These are phyloP conservation scores for Aspergillus piperis DNA, from an alignment of 2,329 filamentous ascomycete species.

Conservation along the genomic window DNA sequence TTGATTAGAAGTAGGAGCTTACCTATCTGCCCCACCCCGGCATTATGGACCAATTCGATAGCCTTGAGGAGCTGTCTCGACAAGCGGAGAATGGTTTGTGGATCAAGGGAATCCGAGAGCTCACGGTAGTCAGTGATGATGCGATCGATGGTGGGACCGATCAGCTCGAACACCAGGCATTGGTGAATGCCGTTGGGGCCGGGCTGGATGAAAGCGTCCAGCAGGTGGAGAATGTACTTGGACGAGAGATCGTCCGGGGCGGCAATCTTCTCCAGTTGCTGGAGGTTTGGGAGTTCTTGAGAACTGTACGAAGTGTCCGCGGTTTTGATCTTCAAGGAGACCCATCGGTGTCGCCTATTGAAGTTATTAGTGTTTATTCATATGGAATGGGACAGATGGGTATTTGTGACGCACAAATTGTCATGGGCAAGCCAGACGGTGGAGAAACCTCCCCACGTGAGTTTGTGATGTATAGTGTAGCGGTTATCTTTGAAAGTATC, in stretches of 20 bases:
- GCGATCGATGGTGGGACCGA: not conserved
- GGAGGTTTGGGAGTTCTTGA: not conserved
- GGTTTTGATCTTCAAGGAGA: not conserved
- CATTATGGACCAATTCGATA: not conserved
- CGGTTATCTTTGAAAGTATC: not conserved
- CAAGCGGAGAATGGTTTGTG: not conserved
- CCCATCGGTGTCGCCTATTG: not conserved
- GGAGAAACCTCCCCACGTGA: not conserved
- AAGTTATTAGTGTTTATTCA: not conserved
- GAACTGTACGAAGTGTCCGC: not conserved
- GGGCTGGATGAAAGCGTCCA: not conserved
- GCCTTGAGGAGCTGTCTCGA: not conserved
- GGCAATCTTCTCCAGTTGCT: not conserved
- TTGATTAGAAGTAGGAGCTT: not conserved
- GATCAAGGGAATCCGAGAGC: not conserved
- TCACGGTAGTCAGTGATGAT: not conserved
- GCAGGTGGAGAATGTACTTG: not conserved
- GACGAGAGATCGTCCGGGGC: not conserved
- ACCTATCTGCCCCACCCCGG: not conserved
- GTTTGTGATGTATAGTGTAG: not conserved
- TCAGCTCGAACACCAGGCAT: not conserved
- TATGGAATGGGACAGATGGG: not conserved
- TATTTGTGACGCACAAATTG: not conserved
- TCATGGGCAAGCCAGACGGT: not conserved
- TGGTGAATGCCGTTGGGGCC: not conserved